Conservation (phyloP, 495 filamentous ascomycete genomes). For the Aspergillus cristatus region DNA sequence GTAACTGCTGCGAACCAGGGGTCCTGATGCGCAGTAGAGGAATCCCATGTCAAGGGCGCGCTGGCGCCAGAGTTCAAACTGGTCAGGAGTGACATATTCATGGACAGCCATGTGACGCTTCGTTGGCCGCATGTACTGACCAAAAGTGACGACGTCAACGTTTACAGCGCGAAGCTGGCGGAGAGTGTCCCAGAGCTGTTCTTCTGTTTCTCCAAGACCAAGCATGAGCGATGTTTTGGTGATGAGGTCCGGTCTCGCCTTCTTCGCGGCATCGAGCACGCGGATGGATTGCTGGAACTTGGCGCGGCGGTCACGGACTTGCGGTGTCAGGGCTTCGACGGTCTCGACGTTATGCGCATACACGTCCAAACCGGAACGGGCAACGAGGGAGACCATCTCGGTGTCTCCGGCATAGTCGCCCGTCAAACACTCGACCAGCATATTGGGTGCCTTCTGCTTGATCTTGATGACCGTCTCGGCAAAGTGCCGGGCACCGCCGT, state of each 20-base stretch:
- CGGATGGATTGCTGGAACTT: conserved; percentile 77
- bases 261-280: conserved; percentile 77
- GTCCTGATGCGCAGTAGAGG: conserved; percentile 89
- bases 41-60: conserved; percentile 93
- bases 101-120: conserved; percentile 95
- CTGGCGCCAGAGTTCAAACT: conserved; percentile 84
- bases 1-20: conserved; percentile 86
- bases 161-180: conserved; percentile 66
- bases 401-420: conserved; percentile 79
- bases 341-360: conserved; percentile 98
- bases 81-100: conserved; percentile 82
- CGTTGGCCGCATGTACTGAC: conserved; percentile 98
- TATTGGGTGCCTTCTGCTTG: conserved; percentile 75
- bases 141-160: conserved; percentile 94
- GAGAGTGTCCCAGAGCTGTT: conserved; percentile 76
- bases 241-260: conserved; percentile 62
- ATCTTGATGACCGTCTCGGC: conserved; percentile 92
- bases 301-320: conserved; percentile 81
- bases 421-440: conserved; percentile 92
- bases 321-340: conserved; percentile 79
- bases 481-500: conserved; percentile 85
- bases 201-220: conserved; percentile 83
- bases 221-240: conserved; percentile 98
- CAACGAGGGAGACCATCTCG: conserved; percentile 75
- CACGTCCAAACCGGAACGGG: conserved; percentile 82